These are phyloP conservation scores for Talaromyces ruber DNA, from an alignment of 495 filamentous ascomycete species.

Conservation along the genomic window DNA sequence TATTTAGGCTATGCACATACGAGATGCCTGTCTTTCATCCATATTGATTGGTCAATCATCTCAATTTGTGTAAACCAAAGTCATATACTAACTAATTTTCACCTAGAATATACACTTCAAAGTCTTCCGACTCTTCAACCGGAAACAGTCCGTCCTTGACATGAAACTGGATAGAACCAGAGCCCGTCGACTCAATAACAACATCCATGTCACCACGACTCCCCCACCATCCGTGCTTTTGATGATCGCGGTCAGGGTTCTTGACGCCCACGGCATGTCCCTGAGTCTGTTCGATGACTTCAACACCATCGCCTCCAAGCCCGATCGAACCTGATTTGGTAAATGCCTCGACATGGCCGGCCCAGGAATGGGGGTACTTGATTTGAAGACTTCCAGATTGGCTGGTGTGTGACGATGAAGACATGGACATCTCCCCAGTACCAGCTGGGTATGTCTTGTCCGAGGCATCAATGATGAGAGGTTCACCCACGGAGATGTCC, in stretches of 20 bases:
- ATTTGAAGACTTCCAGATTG: constrained; percentile 7
- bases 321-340: neutral
- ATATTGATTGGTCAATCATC: neutral
- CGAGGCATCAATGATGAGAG: neutral
- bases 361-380: constrained; percentile 11
- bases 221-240: constrained; percentile 9
- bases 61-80: neutral
- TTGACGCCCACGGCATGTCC: constrained; percentile 6
- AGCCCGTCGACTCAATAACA: neutral
- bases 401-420: constrained; percentile 7
- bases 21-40: neutral
- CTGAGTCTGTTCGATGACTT: constrained; percentile 6
- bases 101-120: neutral
- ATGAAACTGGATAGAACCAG: constrained; percentile 8
- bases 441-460: neutral
- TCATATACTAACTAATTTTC: neutral
- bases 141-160: constrained; percentile 13
- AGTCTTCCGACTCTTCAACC: neutral
- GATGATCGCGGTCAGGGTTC: neutral
- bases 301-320: constrained; percentile 9
- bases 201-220: constrained; percentile 11
- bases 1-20: neutral
- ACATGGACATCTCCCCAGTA: neutral
- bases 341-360: constrained; percentile 8
- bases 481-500: constrained; percentile 6